Evolutionary conservation across 257 asterid species (phyloP), one percentile per base, ranked within the genome.

Genomic region (Penstemon newberryi): DNA sequence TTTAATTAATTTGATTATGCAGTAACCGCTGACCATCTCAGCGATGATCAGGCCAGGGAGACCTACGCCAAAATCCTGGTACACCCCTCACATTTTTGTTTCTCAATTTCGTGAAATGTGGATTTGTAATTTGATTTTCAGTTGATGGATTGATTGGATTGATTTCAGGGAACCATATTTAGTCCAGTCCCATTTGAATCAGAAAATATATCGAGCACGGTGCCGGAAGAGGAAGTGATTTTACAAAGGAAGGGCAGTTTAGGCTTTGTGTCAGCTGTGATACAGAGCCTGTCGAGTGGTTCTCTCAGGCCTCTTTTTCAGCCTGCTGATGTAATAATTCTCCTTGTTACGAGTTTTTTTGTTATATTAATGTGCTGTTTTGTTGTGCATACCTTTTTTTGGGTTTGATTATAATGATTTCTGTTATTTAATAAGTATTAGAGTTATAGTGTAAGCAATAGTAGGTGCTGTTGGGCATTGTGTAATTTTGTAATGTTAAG

Each of bases 1-100:
- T 19, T 56, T 36, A 47, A n/a, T 57, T 58, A 53, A 62, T 50
- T 70, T 38, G 37, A 53, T 50, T 15, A 2, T 63, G 85, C 91
- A 89, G 96, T 93, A 38, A 88, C 94, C 11, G 87, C 92, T 12
- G 96, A 88, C 42, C 65, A 74, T 68, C 85, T 88, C 68, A 79
- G 92, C 71, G 87, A 88, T 73, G 97, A 88, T 77, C 86, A 77
- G 65, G 95, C 97, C 66, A 80, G 74, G 70, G 93, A 93, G 50
- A 77, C 91, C 56, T 93, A 88, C 68, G 95, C 82, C 43, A 88
- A 90, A 81, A 70, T 93, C 70, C 82, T 88, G 9, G 98, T 92
- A 72, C 55, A 80, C 74, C 25, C 36, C 57, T 57, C 57, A 37
- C 36, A 13, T 37, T 18, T 39, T 51, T 5, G 19, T 78, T 25